These are phyloP conservation scores for Aspergillus sp. DNA, from an alignment of 2,329 filamentous ascomycete species.

Conservation along the genomic window DNA sequence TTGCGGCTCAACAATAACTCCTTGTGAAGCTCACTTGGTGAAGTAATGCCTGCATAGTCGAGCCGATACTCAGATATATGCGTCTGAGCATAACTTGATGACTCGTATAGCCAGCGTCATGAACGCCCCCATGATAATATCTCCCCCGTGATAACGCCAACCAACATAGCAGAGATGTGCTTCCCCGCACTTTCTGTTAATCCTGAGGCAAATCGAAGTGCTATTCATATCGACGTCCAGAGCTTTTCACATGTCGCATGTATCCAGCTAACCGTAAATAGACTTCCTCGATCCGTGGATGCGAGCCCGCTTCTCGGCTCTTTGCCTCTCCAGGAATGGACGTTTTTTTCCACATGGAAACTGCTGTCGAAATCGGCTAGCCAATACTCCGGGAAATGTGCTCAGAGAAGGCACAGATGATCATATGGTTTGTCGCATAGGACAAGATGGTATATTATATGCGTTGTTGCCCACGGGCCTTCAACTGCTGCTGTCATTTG, in stretches of 20 bases:
- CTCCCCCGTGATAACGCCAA: not conserved
- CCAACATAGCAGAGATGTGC: not conserved
- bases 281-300: slow-evolving; percentile 21
- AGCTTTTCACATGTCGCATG: slow-evolving; percentile 15
- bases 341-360: slow-evolving; percentile 7
- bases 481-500: not conserved
- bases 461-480: slow-evolving; percentile 7
- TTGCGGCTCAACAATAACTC: not conserved
- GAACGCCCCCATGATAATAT: not conserved
- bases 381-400: not conserved
- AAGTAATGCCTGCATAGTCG: not conserved
- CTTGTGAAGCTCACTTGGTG: not conserved
- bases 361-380: slow-evolving; percentile 1
- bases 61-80: not conserved
- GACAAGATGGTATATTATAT: slow-evolving; percentile 5
- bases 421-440: slow-evolving; percentile 2
- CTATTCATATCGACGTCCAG: not conserved
- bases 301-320: slow-evolving; percentile 5
- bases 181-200: slow-evolving; percentile 10
- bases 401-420: not conserved
- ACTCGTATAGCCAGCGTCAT: slow-evolving; percentile 6
- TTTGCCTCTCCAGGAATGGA: slow-evolving; percentile 11
- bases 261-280: slow-evolving; percentile 7
- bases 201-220: not conserved
- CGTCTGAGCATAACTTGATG: not conserved